Percentiles rank a stretch among this genome's conserved stretches.
Evolutionary conservation across 2,329 filamentous ascomycete genomes (phyloP).

Genomic region (Aspergillus carbonarius): DNA sequence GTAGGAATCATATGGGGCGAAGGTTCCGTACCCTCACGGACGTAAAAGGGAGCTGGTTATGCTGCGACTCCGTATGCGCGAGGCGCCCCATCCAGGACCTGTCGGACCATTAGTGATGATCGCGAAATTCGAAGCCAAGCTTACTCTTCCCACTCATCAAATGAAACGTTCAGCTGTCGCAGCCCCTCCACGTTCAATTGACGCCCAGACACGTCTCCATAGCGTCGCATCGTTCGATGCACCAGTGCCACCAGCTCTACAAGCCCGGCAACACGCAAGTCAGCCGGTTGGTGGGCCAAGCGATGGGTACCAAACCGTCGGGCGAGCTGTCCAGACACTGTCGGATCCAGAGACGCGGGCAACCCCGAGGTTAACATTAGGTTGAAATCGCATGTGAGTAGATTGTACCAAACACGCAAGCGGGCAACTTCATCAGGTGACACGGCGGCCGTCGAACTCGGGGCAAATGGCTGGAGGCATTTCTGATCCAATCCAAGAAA

Average conservation of each 20-base stretch:
- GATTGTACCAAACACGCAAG: neutral
- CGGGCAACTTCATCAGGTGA: neutral
- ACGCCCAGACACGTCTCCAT: neutral
- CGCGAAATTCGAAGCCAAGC: neutral
- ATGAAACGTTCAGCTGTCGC: neutral
- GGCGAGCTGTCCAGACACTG: neutral
- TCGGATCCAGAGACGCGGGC: neutral
- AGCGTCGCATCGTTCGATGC: neutral
- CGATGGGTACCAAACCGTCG: neutral
- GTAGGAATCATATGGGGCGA: neutral
- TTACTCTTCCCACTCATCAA: neutral
- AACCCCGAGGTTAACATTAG: neutral
- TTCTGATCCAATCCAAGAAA: neutral
- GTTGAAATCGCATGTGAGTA: neutral
- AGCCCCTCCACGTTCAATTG: neutral
- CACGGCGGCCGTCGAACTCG: neutral
- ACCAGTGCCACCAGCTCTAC: neutral
- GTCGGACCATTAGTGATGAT: neutral
- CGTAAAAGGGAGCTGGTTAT: neutral
- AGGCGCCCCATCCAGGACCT: neutral
- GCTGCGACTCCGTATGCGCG: neutral
- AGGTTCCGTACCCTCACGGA: neutral
- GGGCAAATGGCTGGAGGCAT: neutral
- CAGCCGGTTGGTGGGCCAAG: neutral
- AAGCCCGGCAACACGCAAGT: neutral